A percentile compares a stretch with the other conserved stretches of the same genome.
Conservation (phyloP, 352 stramenopile species). For the Phytophthora fragariae region DNA sequence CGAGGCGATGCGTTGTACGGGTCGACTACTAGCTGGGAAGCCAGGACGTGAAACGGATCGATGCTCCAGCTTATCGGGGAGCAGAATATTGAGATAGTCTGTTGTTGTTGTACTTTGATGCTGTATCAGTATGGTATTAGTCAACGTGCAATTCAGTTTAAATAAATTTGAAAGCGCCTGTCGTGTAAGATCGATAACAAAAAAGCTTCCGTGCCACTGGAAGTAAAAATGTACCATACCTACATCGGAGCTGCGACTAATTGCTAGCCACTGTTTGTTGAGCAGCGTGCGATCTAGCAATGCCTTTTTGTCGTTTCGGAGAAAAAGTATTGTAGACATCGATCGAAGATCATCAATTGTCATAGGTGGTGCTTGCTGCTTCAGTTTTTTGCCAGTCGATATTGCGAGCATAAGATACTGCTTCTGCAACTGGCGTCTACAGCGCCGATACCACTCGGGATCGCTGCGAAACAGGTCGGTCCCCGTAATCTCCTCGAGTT, state of each 20-base stretch:
- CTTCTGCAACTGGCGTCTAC: constrained; percentile 14
- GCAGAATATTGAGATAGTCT: constrained; percentile 14
- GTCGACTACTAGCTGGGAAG: constrained; percentile 1
- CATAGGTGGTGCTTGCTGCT: constrained; percentile 15
- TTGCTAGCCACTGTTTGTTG: constrained; percentile 11
- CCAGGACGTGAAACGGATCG: constrained; percentile 4
- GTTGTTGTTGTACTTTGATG: constrained; percentile 9
- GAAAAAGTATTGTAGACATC: constrained; percentile 15
- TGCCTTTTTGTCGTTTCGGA: constrained; percentile 11
- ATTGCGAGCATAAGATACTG: constrained; percentile 11
- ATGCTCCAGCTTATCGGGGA: constrained; percentile 12
- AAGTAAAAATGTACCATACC: constrained; percentile 16
- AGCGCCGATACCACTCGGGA: constrained; percentile 17
- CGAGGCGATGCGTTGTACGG: neutral
- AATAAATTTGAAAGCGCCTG: neutral
- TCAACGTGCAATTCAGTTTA: neutral
- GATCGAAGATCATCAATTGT: constrained; percentile 7
- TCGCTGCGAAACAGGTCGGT: constrained; percentile 2
- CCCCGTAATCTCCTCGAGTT: constrained; percentile 3
- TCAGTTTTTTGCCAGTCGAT: constrained; percentile 16
- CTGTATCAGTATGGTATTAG: neutral
- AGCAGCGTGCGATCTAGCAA: constrained; percentile 7
- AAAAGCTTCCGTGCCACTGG: constrained; percentile 11
- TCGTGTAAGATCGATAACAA: neutral
- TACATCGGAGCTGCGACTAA: constrained; percentile 11